Evolutionary conservation across 805 yeast genomes (phyloP), one percentile per base, ranked within the genome.

Genomic region (Metschnikowia chrysomelidarum): DNA sequence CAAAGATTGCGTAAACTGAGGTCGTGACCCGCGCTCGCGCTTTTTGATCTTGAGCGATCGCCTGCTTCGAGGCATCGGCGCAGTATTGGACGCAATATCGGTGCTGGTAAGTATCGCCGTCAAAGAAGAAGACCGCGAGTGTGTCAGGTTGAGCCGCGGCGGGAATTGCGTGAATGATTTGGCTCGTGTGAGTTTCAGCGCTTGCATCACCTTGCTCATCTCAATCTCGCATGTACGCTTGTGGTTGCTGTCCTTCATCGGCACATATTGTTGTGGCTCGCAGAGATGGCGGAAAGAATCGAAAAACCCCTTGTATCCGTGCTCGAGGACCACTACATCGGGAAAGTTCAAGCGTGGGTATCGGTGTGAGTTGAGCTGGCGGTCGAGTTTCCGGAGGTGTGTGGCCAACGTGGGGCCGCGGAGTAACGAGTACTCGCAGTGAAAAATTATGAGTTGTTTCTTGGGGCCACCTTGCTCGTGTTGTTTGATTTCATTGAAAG

Each of bases 331-430:
- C 23, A 87, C 79, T 27, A 93, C 78, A 61, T 93, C 96, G 2
- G 98, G 98, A 55, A 82, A 93, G 45, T 75, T 76, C 38, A 93
- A 67, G 41, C 74, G 66, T 0, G 98, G 98, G 60, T 93, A 93
- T 42, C 73, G 69, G 38, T 81, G 78, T 43, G 77, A 69, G 57
- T 89, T 88, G 34, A 78, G 49, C 24, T 74, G 73, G 44, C 98
- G 75, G 62, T 93, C 98, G 49, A 84, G 75, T 41, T 81, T 81
- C 43, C 98, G 69, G 38, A 93, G 70, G 56, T 87, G 88, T 35
- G 79, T 69, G 1, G 98, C 98, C 83, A 93, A 78, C 30, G 82
- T 66, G 4, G 98, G 98, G n/a, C 98, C 96, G 40, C 98, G 71
- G 55, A 82, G 87, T 5, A 94, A 78, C 24, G 94, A 82, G 57